A percentile compares a stretch with the other conserved stretches of the same genome.
phyloP scores from a whole-genome alignment of 225 moss, liverwort and hornwort species.

The Physcomitrium patens region DNA sequence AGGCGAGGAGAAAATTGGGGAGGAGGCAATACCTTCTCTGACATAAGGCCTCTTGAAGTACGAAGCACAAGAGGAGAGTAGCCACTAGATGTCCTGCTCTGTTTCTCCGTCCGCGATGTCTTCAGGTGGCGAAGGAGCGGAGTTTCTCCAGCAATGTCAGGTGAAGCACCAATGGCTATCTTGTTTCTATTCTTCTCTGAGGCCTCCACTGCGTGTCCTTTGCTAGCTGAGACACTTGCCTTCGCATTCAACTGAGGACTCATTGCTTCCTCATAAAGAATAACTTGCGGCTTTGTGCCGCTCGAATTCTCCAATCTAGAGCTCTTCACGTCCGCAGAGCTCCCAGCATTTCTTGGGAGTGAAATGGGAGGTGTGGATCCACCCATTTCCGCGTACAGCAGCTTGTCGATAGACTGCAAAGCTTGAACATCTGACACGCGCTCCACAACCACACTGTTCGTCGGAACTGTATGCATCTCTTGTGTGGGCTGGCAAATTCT shows the following conservation, averaged over 20 bases:
- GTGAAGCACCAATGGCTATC: constrained; percentile 16
- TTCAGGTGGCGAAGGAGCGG: constrained; percentile 60
- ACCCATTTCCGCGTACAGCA: constrained; percentile 37
- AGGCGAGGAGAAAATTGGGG: constrained; percentile 57
- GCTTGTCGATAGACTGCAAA: constrained; percentile 52
- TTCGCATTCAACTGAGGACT: constrained; percentile 18
- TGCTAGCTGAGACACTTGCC: constrained; percentile 17
- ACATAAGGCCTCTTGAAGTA: constrained; percentile 28
- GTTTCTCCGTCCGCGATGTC: constrained; percentile 48
- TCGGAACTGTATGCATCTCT: constrained; percentile 26
- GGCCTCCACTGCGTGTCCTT: constrained; percentile 36
- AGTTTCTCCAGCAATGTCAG: constrained; percentile 39
- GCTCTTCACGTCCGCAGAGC: constrained; percentile 34
- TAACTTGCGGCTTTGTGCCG: background rate
- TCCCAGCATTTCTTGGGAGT: constrained; percentile 4
- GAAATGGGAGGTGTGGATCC: constrained; percentile 17
- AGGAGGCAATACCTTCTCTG: constrained; percentile 44
- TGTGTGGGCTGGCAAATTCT: constrained; percentile 35
- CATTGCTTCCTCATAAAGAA: background rate
- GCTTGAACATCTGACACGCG: constrained; percentile 48
- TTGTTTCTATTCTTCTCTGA: constrained; percentile 47
- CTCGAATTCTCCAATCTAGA: constrained; percentile 24
- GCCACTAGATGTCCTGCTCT: constrained; percentile 10
- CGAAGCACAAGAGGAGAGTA: constrained; percentile 42
- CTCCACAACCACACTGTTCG: constrained; percentile 34